These are phyloP conservation scores for Smallanthus sonchifolius DNA, from an alignment of 129 eudicot species.

Conservation along the genomic window DNA sequence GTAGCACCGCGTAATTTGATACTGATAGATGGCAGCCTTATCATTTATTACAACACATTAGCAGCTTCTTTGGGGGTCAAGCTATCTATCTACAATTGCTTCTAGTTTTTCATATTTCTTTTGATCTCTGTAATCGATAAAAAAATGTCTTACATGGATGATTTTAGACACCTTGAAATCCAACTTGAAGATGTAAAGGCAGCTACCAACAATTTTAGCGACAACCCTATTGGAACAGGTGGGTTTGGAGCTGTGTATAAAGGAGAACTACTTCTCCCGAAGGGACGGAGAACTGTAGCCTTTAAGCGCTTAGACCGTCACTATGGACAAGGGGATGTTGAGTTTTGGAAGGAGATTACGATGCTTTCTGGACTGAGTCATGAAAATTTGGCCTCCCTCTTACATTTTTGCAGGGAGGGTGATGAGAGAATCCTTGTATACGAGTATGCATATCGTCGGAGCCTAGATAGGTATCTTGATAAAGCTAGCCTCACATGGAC, in stretches of 20 bases:
- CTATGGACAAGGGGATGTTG: conserved; percentile 1
- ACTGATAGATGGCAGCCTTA: too few relatives aligned
- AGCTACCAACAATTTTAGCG: conserved; percentile 4
- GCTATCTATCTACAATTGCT: too few relatives aligned
- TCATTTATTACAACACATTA: too few relatives aligned
- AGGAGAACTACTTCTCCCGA: conserved; percentile 7
- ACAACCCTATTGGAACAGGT: conserved; percentile 12
- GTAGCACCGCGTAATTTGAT: too few relatives aligned
- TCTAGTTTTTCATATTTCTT: too few relatives aligned
- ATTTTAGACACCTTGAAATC: conserved; percentile 13
- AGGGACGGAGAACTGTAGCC: neutral
- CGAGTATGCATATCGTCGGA: conserved; percentile 9
- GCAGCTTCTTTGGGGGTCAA: neutral
- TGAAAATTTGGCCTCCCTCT: neutral
- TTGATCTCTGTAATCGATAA: neutral
- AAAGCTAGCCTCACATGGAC: conserved; percentile 1
- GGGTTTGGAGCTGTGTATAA: conserved; percentile 21
- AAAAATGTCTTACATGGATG: conserved; percentile 5
- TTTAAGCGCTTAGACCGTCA: conserved; percentile 14
- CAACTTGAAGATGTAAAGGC: conserved; percentile 11
- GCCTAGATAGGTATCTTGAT: conserved; percentile 10
- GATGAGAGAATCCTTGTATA: conserved; percentile 23
- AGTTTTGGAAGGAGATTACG: conserved; percentile 23
- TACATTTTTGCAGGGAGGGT: conserved; percentile 14
- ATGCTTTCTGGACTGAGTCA: conserved; percentile 1